A percentile compares a stretch with the other conserved stretches of the same genome.
Evolutionary conservation across 1,139 yeast species (phyloP).

Genomic region (Candida glucosophila): DNA sequence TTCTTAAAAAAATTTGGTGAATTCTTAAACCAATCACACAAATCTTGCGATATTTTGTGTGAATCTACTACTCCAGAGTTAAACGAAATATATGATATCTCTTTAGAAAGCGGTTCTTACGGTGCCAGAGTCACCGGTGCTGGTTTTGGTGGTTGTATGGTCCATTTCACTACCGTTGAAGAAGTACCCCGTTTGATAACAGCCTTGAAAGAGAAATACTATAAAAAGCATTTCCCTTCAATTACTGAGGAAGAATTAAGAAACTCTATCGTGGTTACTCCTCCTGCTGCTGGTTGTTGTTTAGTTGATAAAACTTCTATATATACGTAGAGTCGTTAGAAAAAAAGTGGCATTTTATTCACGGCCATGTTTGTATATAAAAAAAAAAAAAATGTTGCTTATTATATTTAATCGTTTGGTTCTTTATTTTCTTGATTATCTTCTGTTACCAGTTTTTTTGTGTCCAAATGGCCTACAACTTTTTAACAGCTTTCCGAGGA

Average conservation of each 20-base stretch:
- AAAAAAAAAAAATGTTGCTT: no score
- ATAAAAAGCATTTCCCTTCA: slow-evolving; percentile 39
- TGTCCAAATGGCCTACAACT: no score
- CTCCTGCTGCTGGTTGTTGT: slow-evolving; percentile 56
- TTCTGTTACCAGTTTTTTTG: no score
- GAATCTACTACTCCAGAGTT: slow-evolving; percentile 51
- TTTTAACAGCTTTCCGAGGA: no score
- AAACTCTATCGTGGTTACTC: slow-evolving; percentile 48
- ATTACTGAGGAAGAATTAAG: slow-evolving; percentile 35
- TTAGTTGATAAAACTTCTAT: no score
- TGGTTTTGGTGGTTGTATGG: slow-evolving; percentile 75
- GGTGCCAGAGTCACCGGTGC: slow-evolving; percentile 75
- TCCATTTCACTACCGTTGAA: slow-evolving; percentile 48
- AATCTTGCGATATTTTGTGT: slow-evolving; percentile 38
- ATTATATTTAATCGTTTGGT: no score
- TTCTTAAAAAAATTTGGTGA: slow-evolving; percentile 39
- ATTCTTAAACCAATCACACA: slow-evolving; percentile 54
- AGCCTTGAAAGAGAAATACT: slow-evolving; percentile 44
- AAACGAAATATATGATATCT: slow-evolving; percentile 45
- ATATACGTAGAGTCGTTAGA: no score
- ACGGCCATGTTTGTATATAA: no score
- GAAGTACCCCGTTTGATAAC: slow-evolving; percentile 33
- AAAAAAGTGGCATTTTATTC: no score
- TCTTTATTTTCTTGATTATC: no score
- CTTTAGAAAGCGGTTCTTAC: slow-evolving; percentile 45